phyloP scores from a whole-genome alignment of 352 stramenopile species.

The Phytopythium sindhum region DNA sequence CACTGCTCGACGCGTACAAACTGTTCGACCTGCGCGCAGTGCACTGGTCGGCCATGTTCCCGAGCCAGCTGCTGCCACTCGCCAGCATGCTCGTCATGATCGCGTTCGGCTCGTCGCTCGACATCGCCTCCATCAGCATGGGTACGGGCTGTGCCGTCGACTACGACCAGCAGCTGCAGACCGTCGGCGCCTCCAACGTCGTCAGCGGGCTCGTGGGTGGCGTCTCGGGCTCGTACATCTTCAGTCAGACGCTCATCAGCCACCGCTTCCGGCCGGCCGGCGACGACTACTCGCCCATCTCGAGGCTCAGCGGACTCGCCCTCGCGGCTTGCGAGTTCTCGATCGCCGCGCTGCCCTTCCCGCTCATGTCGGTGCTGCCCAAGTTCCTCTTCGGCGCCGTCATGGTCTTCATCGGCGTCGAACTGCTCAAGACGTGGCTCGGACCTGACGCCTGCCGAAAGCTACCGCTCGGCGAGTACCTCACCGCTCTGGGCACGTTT shows the following conservation, averaged over 20 bases:
- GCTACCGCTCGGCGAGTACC: constrained; percentile 82
- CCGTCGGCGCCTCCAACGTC: constrained; percentile 92
- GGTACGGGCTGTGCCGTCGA: constrained; percentile 90
- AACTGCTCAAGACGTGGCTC: constrained; percentile 89
- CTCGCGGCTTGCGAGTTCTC: constrained; percentile 48
- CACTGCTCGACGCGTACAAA: constrained; percentile 41
- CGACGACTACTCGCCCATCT: background rate
- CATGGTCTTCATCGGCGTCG: constrained; percentile 95
- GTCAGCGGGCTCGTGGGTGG: constrained; percentile 84
- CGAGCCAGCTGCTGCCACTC: constrained; percentile 58
- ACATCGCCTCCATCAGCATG: constrained; percentile 95
- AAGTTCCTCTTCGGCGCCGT: constrained; percentile 97
- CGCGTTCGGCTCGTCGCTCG: constrained; percentile 91
- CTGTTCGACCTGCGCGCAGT: constrained; percentile 75
- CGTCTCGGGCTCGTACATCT: constrained; percentile 91
- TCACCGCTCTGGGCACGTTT: constrained; percentile 91
- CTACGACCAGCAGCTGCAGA: constrained; percentile 93
- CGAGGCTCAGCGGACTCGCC: constrained; percentile 33
- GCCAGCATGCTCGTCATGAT: constrained; percentile 95
- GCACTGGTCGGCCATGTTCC: constrained; percentile 76
- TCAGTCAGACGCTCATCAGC: constrained; percentile 92
- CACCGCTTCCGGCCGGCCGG: constrained; percentile 46
- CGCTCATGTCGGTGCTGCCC: constrained; percentile 90
- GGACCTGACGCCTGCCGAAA: constrained; percentile 50
- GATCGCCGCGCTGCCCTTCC: constrained; percentile 80